Base-by-base conservation (phyloP, 176 grass and related monocot genomes). In the Rhynchospora breviuscula region DNA sequence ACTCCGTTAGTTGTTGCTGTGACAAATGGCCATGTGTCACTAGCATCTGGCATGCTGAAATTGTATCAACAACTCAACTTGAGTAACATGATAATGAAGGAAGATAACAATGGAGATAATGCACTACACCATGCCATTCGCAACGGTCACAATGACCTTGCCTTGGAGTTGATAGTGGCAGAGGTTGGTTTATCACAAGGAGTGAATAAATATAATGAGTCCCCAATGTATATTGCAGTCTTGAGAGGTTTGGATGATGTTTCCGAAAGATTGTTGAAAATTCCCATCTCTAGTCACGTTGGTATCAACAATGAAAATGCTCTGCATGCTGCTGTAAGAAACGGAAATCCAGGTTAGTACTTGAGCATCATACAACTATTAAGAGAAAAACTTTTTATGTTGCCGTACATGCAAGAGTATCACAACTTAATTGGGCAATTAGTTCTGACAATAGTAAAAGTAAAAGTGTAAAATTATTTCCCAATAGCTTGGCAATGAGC, bases 31-130 rank as follows among this genome's bases (percentile, higher is more conserved):
- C 58, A 29, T 59, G 11, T 6, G 3, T 1, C 13, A 0, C 0
- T 83, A 17, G 78, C 49, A 3, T 81, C 74, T 1, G 0, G 29
- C 5, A 18, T 87, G 0, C n/a, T 87, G 14, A 0, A 3, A 4
- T 0, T 6, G 4, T 83, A 46, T 48, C 0, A 8, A 7, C 19
- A 5, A 0, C 26, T 0, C 3, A 0, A 11, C 0, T 2, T 73
- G 10, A 47, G 68, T 0, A 3, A 19, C 0, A 48, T 46, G 22
- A 67, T 87, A 1, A 5, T 78, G 19, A 22, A 65, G 2, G 2
- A 33, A 9, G 80, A 83, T 23, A 56, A 8, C 9, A 1, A 17
- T 14, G 58, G 60, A 61, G 44, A n/a, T 2, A 88, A 70, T 0
- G 81, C 25, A 1, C 48, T 88, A 33, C 2, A 1, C 63, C 49